Base-by-base conservation (phyloP, 2,329 filamentous ascomycete genomes). In the Pyrenochaeta sp. region DNA sequence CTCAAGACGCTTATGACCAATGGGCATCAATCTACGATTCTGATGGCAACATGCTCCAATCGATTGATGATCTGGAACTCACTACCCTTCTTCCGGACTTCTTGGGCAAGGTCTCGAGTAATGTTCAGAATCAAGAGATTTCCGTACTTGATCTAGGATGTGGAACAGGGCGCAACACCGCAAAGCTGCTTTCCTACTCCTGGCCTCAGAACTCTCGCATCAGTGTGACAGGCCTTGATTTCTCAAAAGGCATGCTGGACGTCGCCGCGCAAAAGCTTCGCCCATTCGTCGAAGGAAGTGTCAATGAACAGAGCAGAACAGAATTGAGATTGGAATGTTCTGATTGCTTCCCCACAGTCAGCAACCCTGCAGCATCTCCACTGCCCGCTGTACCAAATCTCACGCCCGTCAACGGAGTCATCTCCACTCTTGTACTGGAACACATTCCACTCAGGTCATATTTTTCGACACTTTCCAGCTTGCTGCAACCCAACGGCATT, bases 21-120 rank as follows among this genome's bases (percentile, higher is more conserved):
- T 84, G 81, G 82, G 77, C 81, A 7, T 60, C 78, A 54, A 77
- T 86, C 37, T 90, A 89, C 74, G 87, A 90, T 71, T 83, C 79
- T 29, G 86, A 90, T 58, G 84, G 83, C 29, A 90, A 89, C 67
- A 86, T 89, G 68, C 78, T 90, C 1, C 87, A 89, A 74, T 80
- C 82, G 1, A 79, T 89, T 15, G 87, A 90, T 67, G 83, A 84
- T 33, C 58, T 81, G 12, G 82, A 87, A 64, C 79, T 89, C 62
- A 66, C 72, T 12, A 64, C 66, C 1, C 67, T 87, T 0, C 78
- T 89, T 0, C 82, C 83, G 0, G 58, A 68, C 0, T 81, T 86
- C 39, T 61, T 86, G 3, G 51, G 63, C 2, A 64, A 68, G 10
- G 64, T 78, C 7, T 40, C 58, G 4, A 32, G 21, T 7, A 44